Base-by-base conservation (phyloP, 2,329 filamentous ascomycete species). In the Cercospora janseana region DNA sequence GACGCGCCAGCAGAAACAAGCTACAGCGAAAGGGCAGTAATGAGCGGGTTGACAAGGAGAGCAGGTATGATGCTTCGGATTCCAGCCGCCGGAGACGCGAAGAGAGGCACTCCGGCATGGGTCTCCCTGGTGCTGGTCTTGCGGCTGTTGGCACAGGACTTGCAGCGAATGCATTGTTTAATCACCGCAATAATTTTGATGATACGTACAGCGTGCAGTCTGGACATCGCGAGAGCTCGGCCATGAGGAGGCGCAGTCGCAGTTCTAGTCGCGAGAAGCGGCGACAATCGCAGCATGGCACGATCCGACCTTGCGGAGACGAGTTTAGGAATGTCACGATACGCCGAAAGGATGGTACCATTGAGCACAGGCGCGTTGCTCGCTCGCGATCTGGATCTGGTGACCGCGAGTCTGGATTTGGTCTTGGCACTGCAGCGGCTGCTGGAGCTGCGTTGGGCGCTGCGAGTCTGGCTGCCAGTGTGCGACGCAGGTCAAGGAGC, bases 131-230 rank as follows among this genome's bases (percentile, higher is more conserved):
- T 4, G 76, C 78, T 48, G 78, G 76, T 41, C 67, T 77, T 32
- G 75, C 72, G 2, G 74, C 74, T 49, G 70, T 77, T 40, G 77
- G 77, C 2, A 41, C 35, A 18, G 75, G 76, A 2, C 60, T 83
- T 7, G 35, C 38, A 23, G 46, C 46, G 4, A 77, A 79, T 60
- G 75, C 76, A 2, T 60, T 83, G 9, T 79, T 76, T 58, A 73
- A 70, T 37, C 71, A 70, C 23, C 69, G 71, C 12, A 69, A 79
- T 51, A 77, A 81, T 44, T 82, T 81, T 54, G 77, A 82, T 55
- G 80, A 83, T 59, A 79, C 77, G 0, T 80, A 83, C 55, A 82
- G 76, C 57, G 71, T 81, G 57, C 78, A 77, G 49, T 78, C 78
- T 47, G 79, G 80, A 13, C 73, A 71, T 52, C 65, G 64, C 12